These are phyloP conservation scores for Ogataea naganishii DNA, from an alignment of 805 yeast species.

Conservation along the genomic window DNA sequence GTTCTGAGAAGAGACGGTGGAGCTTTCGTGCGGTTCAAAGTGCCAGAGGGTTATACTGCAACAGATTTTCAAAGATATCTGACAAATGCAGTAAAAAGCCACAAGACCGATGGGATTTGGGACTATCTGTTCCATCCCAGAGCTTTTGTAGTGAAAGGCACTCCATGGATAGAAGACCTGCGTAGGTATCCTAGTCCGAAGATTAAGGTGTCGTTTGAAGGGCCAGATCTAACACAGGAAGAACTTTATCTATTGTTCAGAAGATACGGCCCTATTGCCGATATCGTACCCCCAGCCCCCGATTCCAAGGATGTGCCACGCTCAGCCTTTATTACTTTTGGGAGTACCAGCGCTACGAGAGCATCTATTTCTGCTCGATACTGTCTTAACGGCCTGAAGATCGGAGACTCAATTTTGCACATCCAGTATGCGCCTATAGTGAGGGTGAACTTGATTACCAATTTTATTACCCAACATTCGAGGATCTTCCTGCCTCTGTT, in stretches of 20 bases:
- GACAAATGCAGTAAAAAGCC: conserved; percentile 24
- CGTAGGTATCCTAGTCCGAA: conserved; percentile 62
- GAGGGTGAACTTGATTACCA: conserved; percentile 42
- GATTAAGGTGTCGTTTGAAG: conserved; percentile 65
- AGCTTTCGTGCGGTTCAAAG: conserved; percentile 71
- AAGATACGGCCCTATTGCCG: conserved; percentile 77
- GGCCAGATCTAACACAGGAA: conserved; percentile 71
- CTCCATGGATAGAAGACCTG: conserved; percentile 95
- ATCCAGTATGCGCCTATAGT: conserved; percentile 59
- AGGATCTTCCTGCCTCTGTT: conserved; percentile 75
- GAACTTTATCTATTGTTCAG: conserved; percentile 70
- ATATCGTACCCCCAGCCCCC: conserved; percentile 52
- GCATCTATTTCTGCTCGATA: conserved; percentile 83
- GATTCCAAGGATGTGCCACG: conserved; percentile 38
- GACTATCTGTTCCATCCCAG: conserved; percentile 41
- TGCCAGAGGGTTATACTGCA: conserved; percentile 42
- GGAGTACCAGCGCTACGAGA: conserved; percentile 44
- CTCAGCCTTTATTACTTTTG: conserved; percentile 46
- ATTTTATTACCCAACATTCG: conserved; percentile 65
- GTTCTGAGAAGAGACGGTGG: conserved; percentile 87
- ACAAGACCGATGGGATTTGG: conserved; percentile 20
- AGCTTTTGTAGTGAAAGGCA: conserved; percentile 74
- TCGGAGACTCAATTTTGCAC: conserved; percentile 62
- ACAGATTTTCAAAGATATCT: conserved; percentile 47
- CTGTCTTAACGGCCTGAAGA: conserved; percentile 73